Evolutionary conservation across 768 basidiomycete genomes (phyloP).

Genomic region (Xerocomellus intermedius): DNA sequence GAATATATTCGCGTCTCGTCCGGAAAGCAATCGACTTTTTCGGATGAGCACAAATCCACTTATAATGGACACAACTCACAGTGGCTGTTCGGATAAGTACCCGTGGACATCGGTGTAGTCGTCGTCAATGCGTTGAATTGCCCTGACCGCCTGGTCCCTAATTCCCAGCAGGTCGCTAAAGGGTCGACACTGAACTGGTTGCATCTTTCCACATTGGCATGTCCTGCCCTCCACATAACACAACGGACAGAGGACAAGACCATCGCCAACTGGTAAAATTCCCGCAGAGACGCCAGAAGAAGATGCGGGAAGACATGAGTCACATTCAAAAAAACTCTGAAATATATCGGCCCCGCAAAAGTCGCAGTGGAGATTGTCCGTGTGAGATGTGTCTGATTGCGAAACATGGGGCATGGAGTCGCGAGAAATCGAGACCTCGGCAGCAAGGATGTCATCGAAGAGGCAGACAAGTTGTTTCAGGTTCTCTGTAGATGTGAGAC

Average conservation of each 20-base stretch:
- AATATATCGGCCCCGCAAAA: conserved; percentile 84
- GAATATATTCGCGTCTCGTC: conserved; percentile 29
- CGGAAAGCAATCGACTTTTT: conserved; percentile 25
- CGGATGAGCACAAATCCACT: conserved; percentile 5
- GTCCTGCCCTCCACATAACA: conserved; percentile 79
- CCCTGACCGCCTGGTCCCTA: conserved; percentile 40
- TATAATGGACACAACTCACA: conserved; percentile 18
- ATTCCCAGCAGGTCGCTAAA: conserved; percentile 45
- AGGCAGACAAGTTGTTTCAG: conserved; percentile 42
- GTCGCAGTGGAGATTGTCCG: conserved; percentile 54
- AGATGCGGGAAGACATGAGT: conserved; percentile 38
- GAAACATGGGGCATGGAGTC: conserved; percentile 31
- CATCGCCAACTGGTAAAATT: conserved; percentile 37
- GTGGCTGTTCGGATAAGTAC: conserved; percentile 17
- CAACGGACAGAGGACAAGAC: conserved; percentile 57
- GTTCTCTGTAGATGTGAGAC: conserved; percentile 10
- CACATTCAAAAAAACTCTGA: conserved; percentile 77
- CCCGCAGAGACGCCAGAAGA: conserved; percentile 10
- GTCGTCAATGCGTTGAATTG: conserved; percentile 20
- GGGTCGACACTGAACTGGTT: conserved; percentile 54
- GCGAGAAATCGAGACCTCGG: conserved; percentile 41
- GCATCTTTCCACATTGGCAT: conserved; percentile 64
- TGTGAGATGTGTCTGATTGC: conserved; percentile 16
- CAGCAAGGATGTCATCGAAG: conserved; percentile 50
- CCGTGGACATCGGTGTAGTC: conserved; percentile 8